Percentiles rank a stretch among this genome's conserved stretches.
Conservation (phyloP, 2,329 filamentous ascomycete species). For the Dactylellina parvicollis region DNA sequence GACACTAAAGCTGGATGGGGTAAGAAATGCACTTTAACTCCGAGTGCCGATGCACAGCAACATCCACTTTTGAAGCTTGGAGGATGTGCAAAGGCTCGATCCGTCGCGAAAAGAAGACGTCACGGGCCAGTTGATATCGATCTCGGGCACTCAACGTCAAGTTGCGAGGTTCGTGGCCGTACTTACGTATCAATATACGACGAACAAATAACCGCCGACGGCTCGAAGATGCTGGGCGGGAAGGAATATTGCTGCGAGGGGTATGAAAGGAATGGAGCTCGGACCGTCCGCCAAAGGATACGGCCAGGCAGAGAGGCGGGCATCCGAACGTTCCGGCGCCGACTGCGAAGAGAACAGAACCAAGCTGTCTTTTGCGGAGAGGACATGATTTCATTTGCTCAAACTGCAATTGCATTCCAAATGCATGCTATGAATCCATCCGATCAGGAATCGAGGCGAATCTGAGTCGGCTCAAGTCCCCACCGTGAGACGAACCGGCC, state of each 20-base stretch:
- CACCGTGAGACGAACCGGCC: conserved; percentile 5
- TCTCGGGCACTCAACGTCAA: no score
- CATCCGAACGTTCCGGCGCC: conserved; percentile 53
- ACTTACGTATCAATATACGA: no score
- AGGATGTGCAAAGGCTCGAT: neutral
- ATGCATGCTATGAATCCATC: neutral
- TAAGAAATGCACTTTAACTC: conserved; percentile 19
- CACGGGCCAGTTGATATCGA: neutral
- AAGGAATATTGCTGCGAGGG: neutral
- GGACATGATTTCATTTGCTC: neutral
- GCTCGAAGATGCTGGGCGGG: neutral
- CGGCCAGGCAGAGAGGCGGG: conserved; percentile 2
- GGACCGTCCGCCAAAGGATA: conserved; percentile 5
- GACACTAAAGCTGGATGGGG: conserved; percentile 23
- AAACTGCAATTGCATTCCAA: neutral
- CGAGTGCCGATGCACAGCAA: conserved; percentile 27
- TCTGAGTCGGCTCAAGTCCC: conserved; percentile 6
- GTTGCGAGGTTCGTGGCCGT: no score
- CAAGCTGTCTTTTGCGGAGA: neutral
- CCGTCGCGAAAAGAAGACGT: neutral
- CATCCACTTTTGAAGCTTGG: neutral
- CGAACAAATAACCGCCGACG: no score
- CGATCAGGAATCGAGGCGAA: conserved; percentile 18
- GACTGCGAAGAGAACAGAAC: conserved; percentile 21
- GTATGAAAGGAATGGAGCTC: neutral